Evolutionary conservation across 2,329 filamentous ascomycete species (phyloP).

Genomic region (Alternaria tenuissima): DNA sequence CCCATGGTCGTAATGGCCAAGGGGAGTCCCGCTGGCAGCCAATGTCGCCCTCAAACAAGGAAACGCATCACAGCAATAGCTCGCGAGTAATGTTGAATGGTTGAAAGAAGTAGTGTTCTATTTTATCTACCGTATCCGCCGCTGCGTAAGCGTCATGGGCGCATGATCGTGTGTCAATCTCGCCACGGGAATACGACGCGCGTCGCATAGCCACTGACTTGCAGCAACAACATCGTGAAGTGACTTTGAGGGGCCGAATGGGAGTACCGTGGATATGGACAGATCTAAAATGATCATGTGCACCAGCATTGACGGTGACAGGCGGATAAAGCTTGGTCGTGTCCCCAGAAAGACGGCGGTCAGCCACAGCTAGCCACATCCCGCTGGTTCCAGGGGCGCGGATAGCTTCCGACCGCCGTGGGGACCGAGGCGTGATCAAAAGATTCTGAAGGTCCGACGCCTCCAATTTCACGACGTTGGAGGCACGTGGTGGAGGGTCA

Average conservation of each 20-base stretch:
- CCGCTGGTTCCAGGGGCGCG: slow-evolving; percentile 7
- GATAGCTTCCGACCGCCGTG: slow-evolving; percentile 24
- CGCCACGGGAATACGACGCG: slow-evolving; percentile 40
- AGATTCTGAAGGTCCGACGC: slow-evolving; percentile 33
- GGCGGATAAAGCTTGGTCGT: slow-evolving; percentile 8
- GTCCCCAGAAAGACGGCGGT: slow-evolving; percentile 4
- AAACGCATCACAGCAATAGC: background rate
- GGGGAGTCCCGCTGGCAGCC: background rate
- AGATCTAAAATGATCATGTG: slow-evolving; percentile 11
- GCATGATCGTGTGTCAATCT: slow-evolving; percentile 18
- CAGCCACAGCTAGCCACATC: slow-evolving; percentile 36
- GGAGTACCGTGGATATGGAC: slow-evolving; percentile 6
- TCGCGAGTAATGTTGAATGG: background rate
- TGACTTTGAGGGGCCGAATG: slow-evolving; percentile 4
- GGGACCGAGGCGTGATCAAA: slow-evolving; percentile 32
- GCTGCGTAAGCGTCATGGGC: slow-evolving; percentile 7
- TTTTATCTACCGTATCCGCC: background rate
- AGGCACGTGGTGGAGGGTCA: slow-evolving; percentile 42
- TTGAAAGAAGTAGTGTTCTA: background rate
- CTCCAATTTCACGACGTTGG: slow-evolving; percentile 34
- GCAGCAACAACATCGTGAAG: slow-evolving; percentile 16
- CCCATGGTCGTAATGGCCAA: slow-evolving; percentile 9
- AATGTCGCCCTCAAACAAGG: background rate
- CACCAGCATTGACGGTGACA: background rate
- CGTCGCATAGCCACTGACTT: slow-evolving; percentile 22